Evolutionary conservation across 2,329 filamentous ascomycete genomes (phyloP).

Genomic region (Colletotrichum ledebouriae): DNA sequence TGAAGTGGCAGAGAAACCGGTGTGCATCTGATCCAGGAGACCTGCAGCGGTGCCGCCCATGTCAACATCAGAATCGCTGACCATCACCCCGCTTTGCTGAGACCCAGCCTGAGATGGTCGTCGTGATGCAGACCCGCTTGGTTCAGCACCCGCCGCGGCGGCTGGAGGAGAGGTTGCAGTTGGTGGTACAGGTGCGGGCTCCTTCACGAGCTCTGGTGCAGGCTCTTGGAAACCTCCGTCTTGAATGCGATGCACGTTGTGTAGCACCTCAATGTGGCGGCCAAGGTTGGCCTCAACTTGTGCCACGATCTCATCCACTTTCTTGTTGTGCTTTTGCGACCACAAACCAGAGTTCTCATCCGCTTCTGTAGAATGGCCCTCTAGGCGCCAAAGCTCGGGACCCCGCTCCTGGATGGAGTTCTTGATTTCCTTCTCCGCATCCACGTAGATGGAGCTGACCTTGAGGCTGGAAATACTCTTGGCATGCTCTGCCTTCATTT

Average conservation of each 20-base stretch:
- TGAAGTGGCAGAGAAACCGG: constrained; percentile 69
- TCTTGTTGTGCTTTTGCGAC: constrained; percentile 62
- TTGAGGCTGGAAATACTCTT: constrained; percentile 81
- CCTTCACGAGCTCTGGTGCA: constrained; percentile 58
- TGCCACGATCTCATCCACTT: constrained; percentile 79
- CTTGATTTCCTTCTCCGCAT: constrained; percentile 82
- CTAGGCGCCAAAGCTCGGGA: constrained; percentile 73
- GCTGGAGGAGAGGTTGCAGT: constrained; percentile 30
- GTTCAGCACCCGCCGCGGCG: constrained; percentile 43
- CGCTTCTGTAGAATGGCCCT: constrained; percentile 63
- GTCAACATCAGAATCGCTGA: constrained; percentile 73
- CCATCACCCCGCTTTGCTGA: constrained; percentile 67
- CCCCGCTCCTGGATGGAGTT: constrained; percentile 72
- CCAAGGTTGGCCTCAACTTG: constrained; percentile 81
- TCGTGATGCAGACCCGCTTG: constrained; percentile 56
- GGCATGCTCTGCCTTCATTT: constrained; percentile 84
- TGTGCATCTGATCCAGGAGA: constrained; percentile 78
- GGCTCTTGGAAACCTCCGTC: constrained; percentile 82
- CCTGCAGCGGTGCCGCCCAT: constrained; percentile 75
- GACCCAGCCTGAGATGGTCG: constrained; percentile 69
- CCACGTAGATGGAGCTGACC: constrained; percentile 76
- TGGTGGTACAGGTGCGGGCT: constrained; percentile 47
- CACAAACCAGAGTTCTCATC: constrained; percentile 56
- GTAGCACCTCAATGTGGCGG: constrained; percentile 73
- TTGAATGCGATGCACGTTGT: constrained; percentile 78